Percentiles rank a stretch among this genome's conserved stretches.
These are phyloP conservation scores for Metarhizium album DNA, from an alignment of 2,329 filamentous ascomycete species.

Conservation along the genomic window DNA sequence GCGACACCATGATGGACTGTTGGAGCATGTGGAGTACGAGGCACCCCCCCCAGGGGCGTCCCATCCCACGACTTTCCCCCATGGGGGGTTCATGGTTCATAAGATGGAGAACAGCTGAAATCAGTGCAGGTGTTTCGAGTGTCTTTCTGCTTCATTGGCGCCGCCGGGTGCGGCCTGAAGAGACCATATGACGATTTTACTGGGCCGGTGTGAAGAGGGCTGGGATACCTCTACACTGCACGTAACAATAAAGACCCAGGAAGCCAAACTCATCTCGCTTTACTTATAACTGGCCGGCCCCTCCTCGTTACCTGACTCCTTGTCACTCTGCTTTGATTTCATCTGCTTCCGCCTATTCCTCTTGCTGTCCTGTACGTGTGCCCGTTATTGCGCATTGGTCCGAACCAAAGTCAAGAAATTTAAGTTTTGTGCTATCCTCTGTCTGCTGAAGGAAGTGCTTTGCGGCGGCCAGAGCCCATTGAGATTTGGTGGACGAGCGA, in stretches of 20 bases:
- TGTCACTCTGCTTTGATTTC: neutral
- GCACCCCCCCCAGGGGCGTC: neutral
- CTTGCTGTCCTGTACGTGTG: neutral
- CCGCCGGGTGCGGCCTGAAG: neutral
- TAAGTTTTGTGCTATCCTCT: neutral
- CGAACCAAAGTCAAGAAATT: neutral
- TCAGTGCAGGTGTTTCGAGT: conserved; percentile 1
- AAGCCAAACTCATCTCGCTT: neutral
- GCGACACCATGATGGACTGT: neutral
- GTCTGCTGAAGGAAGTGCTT: neutral
- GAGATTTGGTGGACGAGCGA: conserved; percentile 3
- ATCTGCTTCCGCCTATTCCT: neutral
- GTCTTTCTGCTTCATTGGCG: neutral
- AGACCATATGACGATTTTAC: conserved; percentile 2
- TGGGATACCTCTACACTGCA: conserved; percentile 7
- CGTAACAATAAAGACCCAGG: neutral
- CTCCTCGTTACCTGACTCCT: neutral
- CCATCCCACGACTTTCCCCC: neutral
- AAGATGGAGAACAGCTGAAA: conserved; percentile 6
- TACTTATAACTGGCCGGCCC: neutral
- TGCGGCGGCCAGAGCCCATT: neutral
- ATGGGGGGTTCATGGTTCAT: conserved; percentile 6
- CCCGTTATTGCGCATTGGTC: neutral
- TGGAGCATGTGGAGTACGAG: neutral
- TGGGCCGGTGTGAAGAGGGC: conserved; percentile 9